Percentiles rank a stretch among this genome's conserved stretches.
phyloP scores from a whole-genome alignment of 441 rosid genomes.

The Rhodomyrtus psidioides region DNA sequence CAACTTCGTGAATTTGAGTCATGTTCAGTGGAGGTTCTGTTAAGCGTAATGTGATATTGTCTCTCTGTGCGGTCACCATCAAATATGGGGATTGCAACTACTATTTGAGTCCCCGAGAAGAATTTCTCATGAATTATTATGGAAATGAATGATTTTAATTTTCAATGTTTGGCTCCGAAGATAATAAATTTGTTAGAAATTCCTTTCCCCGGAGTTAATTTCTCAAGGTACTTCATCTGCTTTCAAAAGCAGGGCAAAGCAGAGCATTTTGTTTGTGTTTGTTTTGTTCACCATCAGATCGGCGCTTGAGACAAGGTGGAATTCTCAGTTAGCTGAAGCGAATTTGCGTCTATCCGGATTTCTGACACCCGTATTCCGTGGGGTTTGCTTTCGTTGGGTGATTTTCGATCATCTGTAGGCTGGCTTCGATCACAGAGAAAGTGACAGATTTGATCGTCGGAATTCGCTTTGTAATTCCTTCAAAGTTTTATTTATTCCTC shows the following conservation, averaged over 20 bases:
- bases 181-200: background rate
- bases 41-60: background rate
- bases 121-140: background rate
- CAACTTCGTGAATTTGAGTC: background rate
- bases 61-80: background rate
- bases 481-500: background rate
- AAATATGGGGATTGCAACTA: background rate
- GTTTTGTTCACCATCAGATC: background rate
- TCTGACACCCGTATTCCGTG: background rate
- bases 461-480: background rate
- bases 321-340: background rate
- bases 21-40: background rate
- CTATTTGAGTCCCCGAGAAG: background rate
- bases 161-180: background rate
- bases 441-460: background rate
- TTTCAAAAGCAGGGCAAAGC: background rate
- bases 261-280: background rate
- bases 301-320: background rate
- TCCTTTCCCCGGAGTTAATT: background rate
- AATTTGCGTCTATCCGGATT: background rate
- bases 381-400: background rate
- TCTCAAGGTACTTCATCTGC: background rate
- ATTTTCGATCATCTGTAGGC: background rate
- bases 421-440: background rate
- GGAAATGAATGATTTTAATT: background rate